These are phyloP conservation scores for Botrytis squamosa DNA, from an alignment of 2,329 filamentous ascomycete genomes.

Conservation along the genomic window DNA sequence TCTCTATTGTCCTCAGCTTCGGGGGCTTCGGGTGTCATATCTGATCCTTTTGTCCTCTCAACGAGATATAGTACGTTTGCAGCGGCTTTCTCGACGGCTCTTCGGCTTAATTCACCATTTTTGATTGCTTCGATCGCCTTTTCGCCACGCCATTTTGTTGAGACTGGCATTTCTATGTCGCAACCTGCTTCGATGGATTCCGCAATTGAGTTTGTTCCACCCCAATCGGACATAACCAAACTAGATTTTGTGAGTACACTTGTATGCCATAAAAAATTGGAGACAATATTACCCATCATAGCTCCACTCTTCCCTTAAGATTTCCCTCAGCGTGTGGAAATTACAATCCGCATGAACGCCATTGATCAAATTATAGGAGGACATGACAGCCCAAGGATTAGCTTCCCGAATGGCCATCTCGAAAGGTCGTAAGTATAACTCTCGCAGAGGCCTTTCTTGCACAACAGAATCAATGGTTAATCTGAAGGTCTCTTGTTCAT, in stretches of 20 bases:
- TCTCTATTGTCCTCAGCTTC: conserved; percentile 57
- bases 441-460: conserved; percentile 62
- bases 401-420: conserved; percentile 70
- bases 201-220: conserved; percentile 55
- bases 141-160: conserved; percentile 54
- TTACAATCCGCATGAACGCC: conserved; percentile 61
- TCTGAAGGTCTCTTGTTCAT: conserved; percentile 69
- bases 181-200: conserved; percentile 56
- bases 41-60: conserved; percentile 59
- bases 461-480: conserved; percentile 64
- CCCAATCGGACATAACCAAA: conserved; percentile 59
- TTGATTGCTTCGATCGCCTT: conserved; percentile 55
- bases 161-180: conserved; percentile 59
- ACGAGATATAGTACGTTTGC: conserved; percentile 60
- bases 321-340: conserved; percentile 52
- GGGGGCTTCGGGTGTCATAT: conserved; percentile 55
- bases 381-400: conserved; percentile 69
- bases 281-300: conserved; percentile 53
- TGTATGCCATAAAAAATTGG: background rate
- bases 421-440: conserved; percentile 73
- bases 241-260: conserved; percentile 38
- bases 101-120: conserved; percentile 47
- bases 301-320: conserved; percentile 61
- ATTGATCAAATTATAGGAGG: conserved; percentile 66
- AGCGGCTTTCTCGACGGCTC: conserved; percentile 56